Percentiles rank a stretch among this genome's conserved stretches.
These are phyloP conservation scores for barley (Hordeum vulgare) DNA, from an alignment of 176 grass and related monocot species.

Conservation along the genomic window DNA sequence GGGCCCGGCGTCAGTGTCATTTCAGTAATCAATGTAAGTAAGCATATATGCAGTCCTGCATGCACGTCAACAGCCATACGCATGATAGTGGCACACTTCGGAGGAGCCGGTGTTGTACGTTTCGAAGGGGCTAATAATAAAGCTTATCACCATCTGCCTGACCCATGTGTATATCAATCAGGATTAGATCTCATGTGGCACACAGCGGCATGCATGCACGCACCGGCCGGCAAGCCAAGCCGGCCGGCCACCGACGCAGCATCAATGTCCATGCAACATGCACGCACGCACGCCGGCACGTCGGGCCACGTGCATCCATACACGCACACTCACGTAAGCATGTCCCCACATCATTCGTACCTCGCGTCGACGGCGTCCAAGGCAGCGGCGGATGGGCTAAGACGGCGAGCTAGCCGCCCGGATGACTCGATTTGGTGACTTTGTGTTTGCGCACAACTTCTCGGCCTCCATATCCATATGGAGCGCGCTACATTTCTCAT, in stretches of 20 bases:
- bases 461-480: no score
- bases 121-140: background rate
- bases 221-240: background rate
- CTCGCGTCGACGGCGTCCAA: background rate
- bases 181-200: conserved; percentile 33
- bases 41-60: background rate
- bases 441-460: no score
- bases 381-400: background rate
- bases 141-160: background rate
- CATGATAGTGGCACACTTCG: background rate
- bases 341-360: background rate
- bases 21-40: no score
- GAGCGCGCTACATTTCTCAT: no score
- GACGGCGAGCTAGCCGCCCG: background rate
- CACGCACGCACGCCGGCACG: background rate
- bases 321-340: background rate
- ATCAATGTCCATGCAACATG: background rate
- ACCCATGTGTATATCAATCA: background rate
- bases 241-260: background rate
- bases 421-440: conserved; percentile 49
- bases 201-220: background rate
- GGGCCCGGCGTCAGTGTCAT: no score
- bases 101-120: background rate
- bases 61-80: background rate
- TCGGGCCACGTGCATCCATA: background rate